A percentile compares a stretch with the other conserved stretches of the same genome.
These are phyloP conservation scores for Ambrosiella beaveri DNA, from an alignment of 2,329 filamentous ascomycete species.

Conservation along the genomic window DNA sequence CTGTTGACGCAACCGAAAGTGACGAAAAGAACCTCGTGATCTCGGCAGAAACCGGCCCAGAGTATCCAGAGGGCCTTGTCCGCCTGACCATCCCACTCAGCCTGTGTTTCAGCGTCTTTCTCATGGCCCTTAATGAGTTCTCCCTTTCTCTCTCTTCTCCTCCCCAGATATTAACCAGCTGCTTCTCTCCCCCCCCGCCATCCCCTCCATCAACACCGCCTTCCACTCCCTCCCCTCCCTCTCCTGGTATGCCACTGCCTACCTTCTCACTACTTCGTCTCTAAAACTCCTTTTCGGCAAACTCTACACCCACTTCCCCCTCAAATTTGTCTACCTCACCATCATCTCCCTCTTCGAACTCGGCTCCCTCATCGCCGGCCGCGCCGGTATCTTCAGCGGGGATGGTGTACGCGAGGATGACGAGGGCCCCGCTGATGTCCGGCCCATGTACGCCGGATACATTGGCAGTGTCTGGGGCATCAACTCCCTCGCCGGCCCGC, in stretches of 20 bases:
- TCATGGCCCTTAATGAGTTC: constrained; percentile 23
- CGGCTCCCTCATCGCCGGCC: constrained; percentile 26
- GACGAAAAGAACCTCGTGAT: constrained; percentile 1
- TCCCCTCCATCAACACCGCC: constrained; percentile 26
- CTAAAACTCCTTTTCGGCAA: constrained; percentile 26
- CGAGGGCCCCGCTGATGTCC: constrained; percentile 18
- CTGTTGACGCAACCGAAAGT: neutral
- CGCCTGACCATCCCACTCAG: constrained; percentile 17
- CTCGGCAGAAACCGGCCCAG: neutral
- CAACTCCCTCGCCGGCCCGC: constrained; percentile 18
- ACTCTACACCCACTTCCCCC: constrained; percentile 28
- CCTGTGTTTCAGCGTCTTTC: constrained; percentile 21
- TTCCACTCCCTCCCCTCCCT: constrained; percentile 29
- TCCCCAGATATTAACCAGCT: neutral
- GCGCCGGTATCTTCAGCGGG: constrained; percentile 31
- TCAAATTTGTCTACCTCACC: constrained; percentile 25
- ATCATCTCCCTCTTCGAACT: constrained; percentile 26
- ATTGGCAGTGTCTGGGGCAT: constrained; percentile 24
- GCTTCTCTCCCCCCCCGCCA: constrained; percentile 18
- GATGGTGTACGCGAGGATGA: too few relatives aligned
- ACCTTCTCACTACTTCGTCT: constrained; percentile 25
- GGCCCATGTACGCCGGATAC: constrained; percentile 23
- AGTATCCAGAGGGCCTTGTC: neutral
- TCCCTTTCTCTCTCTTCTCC: too few relatives aligned
- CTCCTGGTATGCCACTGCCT: constrained; percentile 31